Base-by-base conservation (phyloP, 495 filamentous ascomycete genomes). In the Xylaria longipes region DNA sequence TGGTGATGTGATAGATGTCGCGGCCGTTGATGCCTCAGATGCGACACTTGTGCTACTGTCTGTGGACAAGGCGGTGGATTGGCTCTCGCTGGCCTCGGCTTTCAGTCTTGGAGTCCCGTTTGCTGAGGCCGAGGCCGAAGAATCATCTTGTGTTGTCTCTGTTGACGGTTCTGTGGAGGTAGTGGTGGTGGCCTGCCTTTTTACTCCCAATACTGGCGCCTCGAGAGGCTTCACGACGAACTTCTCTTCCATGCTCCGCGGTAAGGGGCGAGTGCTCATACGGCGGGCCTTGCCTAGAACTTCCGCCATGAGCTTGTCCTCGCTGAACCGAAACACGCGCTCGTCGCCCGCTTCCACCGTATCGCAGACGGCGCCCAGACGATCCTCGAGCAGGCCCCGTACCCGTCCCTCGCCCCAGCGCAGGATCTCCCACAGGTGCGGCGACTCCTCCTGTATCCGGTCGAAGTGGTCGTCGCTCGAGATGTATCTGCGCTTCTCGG, bases 401-500 rank as follows among this genome's bases (percentile, higher is more conserved):
- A 80, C 73, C 2, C 80, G 74, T 17, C 70, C 70, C 14, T 76
- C 75, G 46, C 87, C 78, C 74, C 85, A 87, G 25, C 78, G 76
- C 35, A 92, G 73, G 3, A 93, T 80, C 72, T 89, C 80, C 63
- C 83, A 82, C 5, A 93, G 77, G 73, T 93, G 91, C 6, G 80
- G 82, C 31, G 84, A 84, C 15, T 82, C 77, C 37, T 87, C 86
- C 31, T 84, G 84, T 31, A 92, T 83, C 1, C 74, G 73, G 66
- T 98, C 94, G 57, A 97, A 82, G 61, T 97, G 88, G 73, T 97
- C 94, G 68, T 97, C 95, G 43, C 90, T 79, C 1, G 90, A 89
- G 43, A 96, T 88, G 76, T 94, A 98, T 60, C 93, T 86, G 54
- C 83, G 82, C 70, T 91, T 91, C 35, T 81, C 39, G 70, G 80